phyloP scores from a whole-genome alignment of 2,329 filamentous ascomycete genomes.

The Mariannaea elegans region DNA sequence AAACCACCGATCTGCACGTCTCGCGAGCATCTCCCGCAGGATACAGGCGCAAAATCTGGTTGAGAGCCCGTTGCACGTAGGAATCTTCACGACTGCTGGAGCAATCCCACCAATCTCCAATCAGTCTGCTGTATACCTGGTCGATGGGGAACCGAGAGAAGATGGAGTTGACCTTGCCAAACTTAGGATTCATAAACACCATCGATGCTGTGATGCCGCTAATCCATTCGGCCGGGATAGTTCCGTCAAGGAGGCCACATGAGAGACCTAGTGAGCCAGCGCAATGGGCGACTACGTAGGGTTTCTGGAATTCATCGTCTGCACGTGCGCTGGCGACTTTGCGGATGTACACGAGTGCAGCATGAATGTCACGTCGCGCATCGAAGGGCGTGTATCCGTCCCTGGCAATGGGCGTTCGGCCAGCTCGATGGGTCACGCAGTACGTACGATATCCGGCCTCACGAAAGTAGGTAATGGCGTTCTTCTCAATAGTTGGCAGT shows the following conservation, averaged over 20 bases:
- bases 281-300: constrained; percentile 70
- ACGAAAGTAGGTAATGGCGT: constrained; percentile 70
- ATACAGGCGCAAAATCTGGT: constrained; percentile 66
- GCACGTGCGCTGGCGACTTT: constrained; percentile 38
- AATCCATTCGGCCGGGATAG: constrained; percentile 65
- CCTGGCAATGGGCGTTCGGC: constrained; percentile 60
- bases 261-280: constrained; percentile 68
- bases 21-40: constrained; percentile 60
- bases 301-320: constrained; percentile 40
- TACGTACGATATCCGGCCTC: constrained; percentile 68
- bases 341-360: constrained; percentile 63
- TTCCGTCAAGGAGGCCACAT: constrained; percentile 67
- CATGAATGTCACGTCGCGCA: constrained; percentile 65
- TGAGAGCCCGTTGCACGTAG: constrained; percentile 59
- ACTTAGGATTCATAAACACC: constrained; percentile 69
- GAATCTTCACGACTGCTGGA: constrained; percentile 35
- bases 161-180: constrained; percentile 28
- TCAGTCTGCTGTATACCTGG: constrained; percentile 24
- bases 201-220: constrained; percentile 66
- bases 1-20: constrained; percentile 68
- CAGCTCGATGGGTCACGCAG: constrained; percentile 66
- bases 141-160: constrained; percentile 19
- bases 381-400: constrained; percentile 67
- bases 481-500: constrained; percentile 68
- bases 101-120: constrained; percentile 32